phyloP scores from a whole-genome alignment of 495 filamentous ascomycete species.

The Cairneyella variabilis region DNA sequence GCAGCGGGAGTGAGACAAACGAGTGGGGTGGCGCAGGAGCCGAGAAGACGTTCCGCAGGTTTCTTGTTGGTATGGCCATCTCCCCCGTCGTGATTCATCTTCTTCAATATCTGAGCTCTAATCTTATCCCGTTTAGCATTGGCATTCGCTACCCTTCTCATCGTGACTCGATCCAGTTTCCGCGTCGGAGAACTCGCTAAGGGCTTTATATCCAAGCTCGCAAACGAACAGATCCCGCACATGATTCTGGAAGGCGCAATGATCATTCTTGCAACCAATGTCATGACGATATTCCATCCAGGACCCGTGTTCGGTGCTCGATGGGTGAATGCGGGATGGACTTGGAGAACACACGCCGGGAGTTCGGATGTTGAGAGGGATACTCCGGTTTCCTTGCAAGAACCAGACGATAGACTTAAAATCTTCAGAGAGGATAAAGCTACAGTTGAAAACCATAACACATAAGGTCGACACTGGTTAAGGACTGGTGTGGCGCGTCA shows the following conservation, averaged over 20 bases:
- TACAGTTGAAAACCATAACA: too few species aligned
- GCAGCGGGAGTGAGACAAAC: too few species aligned
- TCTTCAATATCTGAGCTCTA: background rate
- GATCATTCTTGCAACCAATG: conserved; percentile 27
- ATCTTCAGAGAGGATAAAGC: too few species aligned
- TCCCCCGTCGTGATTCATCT: background rate
- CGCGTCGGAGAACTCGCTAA: conserved; percentile 30
- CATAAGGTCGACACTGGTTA: too few species aligned
- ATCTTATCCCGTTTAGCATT: conserved; percentile 3
- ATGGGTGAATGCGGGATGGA: conserved; percentile 9
- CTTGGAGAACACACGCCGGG: background rate
- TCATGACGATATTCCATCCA: conserved; percentile 28
- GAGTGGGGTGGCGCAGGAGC: too few species aligned
- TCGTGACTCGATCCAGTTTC: conserved; percentile 31
- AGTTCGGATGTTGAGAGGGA: background rate
- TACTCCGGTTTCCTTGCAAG: too few species aligned
- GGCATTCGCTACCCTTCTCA: conserved; percentile 24
- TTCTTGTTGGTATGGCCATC: conserved; percentile 8
- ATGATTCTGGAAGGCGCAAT: conserved; percentile 35
- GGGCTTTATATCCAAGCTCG: conserved; percentile 31
- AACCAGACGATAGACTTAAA: too few species aligned
- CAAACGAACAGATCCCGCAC: conserved; percentile 29
- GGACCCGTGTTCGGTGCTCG: conserved; percentile 10
- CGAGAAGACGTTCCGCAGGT: conserved; percentile 8
- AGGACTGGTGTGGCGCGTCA: too few species aligned